Conservation (phyloP, 73 alveolate genomes). For the Diophrys sp. region DNA sequence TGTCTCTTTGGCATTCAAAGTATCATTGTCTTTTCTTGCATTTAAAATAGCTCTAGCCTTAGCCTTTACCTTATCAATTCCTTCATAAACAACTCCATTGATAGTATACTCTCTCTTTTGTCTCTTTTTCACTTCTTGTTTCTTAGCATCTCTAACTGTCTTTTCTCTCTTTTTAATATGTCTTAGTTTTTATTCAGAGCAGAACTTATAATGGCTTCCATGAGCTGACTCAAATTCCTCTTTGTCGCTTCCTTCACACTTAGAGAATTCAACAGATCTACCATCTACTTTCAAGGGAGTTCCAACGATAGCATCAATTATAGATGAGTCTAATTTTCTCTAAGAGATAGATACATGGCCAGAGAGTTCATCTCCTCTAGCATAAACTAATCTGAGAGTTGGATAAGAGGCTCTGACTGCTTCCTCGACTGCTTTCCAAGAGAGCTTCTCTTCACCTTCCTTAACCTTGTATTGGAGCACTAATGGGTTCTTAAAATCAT, state of each 20-base stretch:
- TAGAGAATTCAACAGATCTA: conserved; percentile 52
- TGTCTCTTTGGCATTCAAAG: conserved; percentile 66
- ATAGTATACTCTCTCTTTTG: conserved; percentile 34
- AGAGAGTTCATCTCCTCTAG: conserved; percentile 60
- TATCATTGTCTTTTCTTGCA: conserved; percentile 68
- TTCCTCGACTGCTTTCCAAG: conserved; percentile 71
- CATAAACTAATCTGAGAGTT: conserved; percentile 56
- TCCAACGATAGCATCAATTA: conserved; percentile 50
- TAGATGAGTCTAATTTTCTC: conserved; percentile 17
- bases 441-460: conserved; percentile 54
- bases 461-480: conserved; percentile 8
- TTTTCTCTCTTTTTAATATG: conserved; percentile 32
- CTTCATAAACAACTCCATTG: conserved; percentile 33
- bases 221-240: conserved; percentile 86
- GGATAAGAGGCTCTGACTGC: conserved; percentile 64
- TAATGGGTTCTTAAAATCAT: conserved; percentile 38
- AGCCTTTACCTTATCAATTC: conserved; percentile 31
- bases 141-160: not conserved
- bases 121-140: not conserved
- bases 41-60: conserved; percentile 67
- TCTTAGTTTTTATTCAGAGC: conserved; percentile 59
- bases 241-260: conserved; percentile 82
- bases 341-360: conserved; percentile 77
- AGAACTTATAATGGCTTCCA: conserved; percentile 84
- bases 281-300: conserved; percentile 75